Conservation (phyloP, 2,329 filamentous ascomycete genomes). For the Grosmannia huntii region DNA sequence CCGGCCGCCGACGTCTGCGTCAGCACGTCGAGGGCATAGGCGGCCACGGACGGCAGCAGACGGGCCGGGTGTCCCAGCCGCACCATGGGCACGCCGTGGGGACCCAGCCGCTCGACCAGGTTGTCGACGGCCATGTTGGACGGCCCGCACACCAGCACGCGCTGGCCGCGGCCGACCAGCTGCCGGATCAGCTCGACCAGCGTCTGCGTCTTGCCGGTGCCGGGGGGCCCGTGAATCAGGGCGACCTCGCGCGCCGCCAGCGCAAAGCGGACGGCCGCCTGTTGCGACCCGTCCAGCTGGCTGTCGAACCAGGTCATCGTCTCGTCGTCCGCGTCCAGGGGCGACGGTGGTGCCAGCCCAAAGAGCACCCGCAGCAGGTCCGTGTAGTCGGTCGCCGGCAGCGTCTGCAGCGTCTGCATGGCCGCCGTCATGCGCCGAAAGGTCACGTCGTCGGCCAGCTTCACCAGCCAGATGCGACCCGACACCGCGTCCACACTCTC, state of each 20-base stretch:
- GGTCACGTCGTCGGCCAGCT: slow-evolving; percentile 56
- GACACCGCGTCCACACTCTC: slow-evolving; percentile 26
- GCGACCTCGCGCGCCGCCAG: slow-evolving; percentile 70
- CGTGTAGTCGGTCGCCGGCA: slow-evolving; percentile 45
- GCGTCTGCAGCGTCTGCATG: slow-evolving; percentile 47
- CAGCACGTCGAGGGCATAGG: slow-evolving; percentile 81
- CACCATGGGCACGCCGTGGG: slow-evolving; percentile 75
- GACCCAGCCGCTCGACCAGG: slow-evolving; percentile 81
- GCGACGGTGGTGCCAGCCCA: slow-evolving; percentile 40
- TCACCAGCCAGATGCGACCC: slow-evolving; percentile 48
- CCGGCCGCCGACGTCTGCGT: slow-evolving; percentile 85
- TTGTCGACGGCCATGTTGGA: slow-evolving; percentile 98
- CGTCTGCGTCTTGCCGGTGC: slow-evolving; percentile 94
- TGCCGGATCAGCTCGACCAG: slow-evolving; percentile 94
- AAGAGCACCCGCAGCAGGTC: slow-evolving; percentile 50
- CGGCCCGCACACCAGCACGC: slow-evolving; percentile 86
- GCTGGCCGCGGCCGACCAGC: slow-evolving; percentile 57
- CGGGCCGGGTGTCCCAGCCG: slow-evolving; percentile 88
- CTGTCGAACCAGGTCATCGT: slow-evolving; percentile 48
- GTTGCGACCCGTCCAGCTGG: slow-evolving; percentile 52
- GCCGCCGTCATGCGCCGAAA: slow-evolving; percentile 51
- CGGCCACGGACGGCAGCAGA: slow-evolving; percentile 73
- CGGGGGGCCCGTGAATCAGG: slow-evolving; percentile 87
- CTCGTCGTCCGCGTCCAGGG: slow-evolving; percentile 24
- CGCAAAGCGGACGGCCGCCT: slow-evolving; percentile 66